Base-by-base conservation (phyloP, 106 monocot genomes). In the Gastrodia elata region DNA sequence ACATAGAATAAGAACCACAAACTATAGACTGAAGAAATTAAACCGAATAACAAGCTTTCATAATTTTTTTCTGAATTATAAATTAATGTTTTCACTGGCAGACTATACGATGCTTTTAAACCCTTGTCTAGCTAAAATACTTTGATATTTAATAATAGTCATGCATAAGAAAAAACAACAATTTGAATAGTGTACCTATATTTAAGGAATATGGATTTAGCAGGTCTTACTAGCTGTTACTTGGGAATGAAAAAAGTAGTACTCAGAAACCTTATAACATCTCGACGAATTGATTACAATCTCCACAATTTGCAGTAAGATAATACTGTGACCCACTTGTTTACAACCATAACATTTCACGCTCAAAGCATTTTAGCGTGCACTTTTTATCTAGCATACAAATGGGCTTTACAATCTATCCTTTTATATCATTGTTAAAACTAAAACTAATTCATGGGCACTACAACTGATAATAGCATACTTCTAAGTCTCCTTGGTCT, bases 1-100 rank as follows among this genome's bases (percentile, higher is more conserved):
- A 26, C 30, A 2, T 61, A 71, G 55, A 68, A 42, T 44, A 75
- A 43, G 48, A 52, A 76, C 3, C 39, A n/a, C 38, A 27, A 35
- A 5, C 13, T 38, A 61, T 38, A 39, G 46, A 36, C 28, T 13
- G 44, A 64, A 43, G 28, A 34, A 20, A 64, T 30, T 32, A 42
- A 58, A 46, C 15, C 8, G 1, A 8, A 2, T 55, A 64, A 7
- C 34, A 27, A 14, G 16, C n/a, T 20, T 38, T 67, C 67, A 67
- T 38, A 18, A 6, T n/a, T 37, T 67, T 61, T 5, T 61, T 61
- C 30, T 22, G 32, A 8, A 61, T 61, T 30, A 61, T 3, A 61
- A 61, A 61, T 61, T 33, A 8, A 24, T 1, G 22, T 32, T 32
- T 32, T 32, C 61, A 30, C n/a, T 61, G n/a, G 43, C 43, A 44